Evolutionary conservation across 345 rosid genomes (phyloP), one percentile per base, ranked within the genome.

Genomic region (Euphorbia tirucalli): DNA sequence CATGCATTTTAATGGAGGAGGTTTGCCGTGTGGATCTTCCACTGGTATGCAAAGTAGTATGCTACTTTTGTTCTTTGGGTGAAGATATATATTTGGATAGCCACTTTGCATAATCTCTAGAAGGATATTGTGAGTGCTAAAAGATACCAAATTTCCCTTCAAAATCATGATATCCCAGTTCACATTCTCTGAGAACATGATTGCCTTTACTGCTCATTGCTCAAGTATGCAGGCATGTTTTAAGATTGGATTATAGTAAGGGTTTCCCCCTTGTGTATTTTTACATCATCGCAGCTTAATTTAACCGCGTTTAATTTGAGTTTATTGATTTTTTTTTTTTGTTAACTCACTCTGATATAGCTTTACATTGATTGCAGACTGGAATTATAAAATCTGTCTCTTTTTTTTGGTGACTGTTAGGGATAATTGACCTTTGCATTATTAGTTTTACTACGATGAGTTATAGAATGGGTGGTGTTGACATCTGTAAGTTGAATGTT

Each of bases 141-240:
- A 16, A 43, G 14, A 30, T 43, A 10, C n/a, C 2, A 32, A 59
- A 2, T 35, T 35, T 63, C 14, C 32, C 13, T 59, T 1, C 43
- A 60, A 71, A 71, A 13, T 43, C 62, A 30, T 44, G 16, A 48
- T n/a, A 58, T 70, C 14, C 52, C 18, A 24, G 14, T 28, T 59
- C 7, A 43, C 43, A 28, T 58, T n/a, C n/a, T n/a, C n/a, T n/a
- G n/a, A n/a, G n/a, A n/a, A n/a, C n/a, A 4, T 25, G 14, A 18
- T 72, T 37, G 48, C 61, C 35, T 59, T n/a, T 60, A 22, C 25
- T 11, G 22, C 19, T 15, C 46, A 46, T 46, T 46, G 52, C 52
- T 41, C 44, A 41, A 37, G 44, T 41, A 61, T 13, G 24, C 24
- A 30, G 18, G 37, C 48, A 41, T 16, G 43, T 19, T 70, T 59